Base-by-base conservation (phyloP, 1,284 basidiomycete species). In the Puccinia polysora region DNA sequence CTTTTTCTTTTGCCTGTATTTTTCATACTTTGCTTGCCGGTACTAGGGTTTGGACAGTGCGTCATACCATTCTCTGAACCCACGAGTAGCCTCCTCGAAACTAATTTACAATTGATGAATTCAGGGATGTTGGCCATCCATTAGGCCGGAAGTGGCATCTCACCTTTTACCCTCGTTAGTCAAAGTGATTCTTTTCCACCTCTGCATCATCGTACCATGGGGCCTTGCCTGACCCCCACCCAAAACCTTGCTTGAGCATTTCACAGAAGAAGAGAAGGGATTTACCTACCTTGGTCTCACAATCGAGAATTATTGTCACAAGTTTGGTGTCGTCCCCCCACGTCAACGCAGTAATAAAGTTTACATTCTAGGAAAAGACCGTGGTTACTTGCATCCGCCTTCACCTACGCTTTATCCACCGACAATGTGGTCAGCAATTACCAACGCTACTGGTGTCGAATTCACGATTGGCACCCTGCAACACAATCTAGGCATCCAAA, bases 211-310 rank as follows among this genome's bases (percentile, higher is more conserved):
- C 10, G 10, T 45, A 45, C 10, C 40, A 45, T 45, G 10, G 40
- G 40, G n/a, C n/a, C n/a, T n/a, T n/a, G n/a, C n/a, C n/a, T n/a
- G n/a, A n/a, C n/a, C n/a, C n/a, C n/a, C n/a, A n/a, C 15, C 30
- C 28, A 43, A 8, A 2, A 60, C 7, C 36, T 15, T 36, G n/a
- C 8, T 32, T 15, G 25, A 40, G 2, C 38, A 23, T 14, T 25
- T 3, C 5, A 18, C 43, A 68, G 65, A 68, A 20, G 36, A 58
- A 40, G 38, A 58, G 30, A 45, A 59, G 30, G 47, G 47, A 20
- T 70, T 70, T n/a, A 70, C 67, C 8, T 70, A 70, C 34, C 56
- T 70, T 2, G 67, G 67, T 20, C 36, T 70, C n/a, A 70, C 67
- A 7, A 70, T 70, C 28, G 67, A 70, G 23, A 55, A 70, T 40